Conservation (phyloP, 2,329 filamentous ascomycete species). For the Aspergillus sp. region DNA sequence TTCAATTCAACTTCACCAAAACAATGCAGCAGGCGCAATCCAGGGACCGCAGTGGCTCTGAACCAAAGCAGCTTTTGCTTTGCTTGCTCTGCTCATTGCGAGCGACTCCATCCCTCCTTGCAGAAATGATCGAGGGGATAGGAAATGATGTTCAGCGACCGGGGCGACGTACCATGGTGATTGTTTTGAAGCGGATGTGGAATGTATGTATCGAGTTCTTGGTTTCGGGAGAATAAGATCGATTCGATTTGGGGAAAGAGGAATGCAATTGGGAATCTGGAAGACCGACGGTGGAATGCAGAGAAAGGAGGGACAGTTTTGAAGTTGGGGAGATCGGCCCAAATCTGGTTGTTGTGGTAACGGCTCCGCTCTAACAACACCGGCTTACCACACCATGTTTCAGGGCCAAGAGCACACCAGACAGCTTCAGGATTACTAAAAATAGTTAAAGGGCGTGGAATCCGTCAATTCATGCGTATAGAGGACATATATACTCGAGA, state of each 20-base stretch:
- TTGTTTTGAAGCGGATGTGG: conserved; percentile 3
- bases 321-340: conserved; percentile 6
- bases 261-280: neutral
- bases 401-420: neutral
- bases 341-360: conserved; percentile 24
- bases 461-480: neutral
- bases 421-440: neutral
- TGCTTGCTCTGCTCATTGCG: neutral
- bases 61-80: neutral
- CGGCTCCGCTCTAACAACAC: conserved; percentile 2
- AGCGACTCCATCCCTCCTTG: neutral
- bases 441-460: neutral
- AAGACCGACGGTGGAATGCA: conserved; percentile 4
- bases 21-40: neutral
- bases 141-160: neutral
- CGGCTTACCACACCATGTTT: neutral
- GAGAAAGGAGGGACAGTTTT: conserved; percentile 4
- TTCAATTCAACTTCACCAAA: neutral
- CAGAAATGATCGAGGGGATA: conserved; percentile 3
- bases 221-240: neutral
- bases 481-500: neutral
- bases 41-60: neutral
- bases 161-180: conserved; percentile 16
- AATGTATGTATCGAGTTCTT: conserved; percentile 3
- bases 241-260: neutral